Base-by-base conservation (phyloP, 116 monocot genomes). In the Cymodocea nodosa region DNA sequence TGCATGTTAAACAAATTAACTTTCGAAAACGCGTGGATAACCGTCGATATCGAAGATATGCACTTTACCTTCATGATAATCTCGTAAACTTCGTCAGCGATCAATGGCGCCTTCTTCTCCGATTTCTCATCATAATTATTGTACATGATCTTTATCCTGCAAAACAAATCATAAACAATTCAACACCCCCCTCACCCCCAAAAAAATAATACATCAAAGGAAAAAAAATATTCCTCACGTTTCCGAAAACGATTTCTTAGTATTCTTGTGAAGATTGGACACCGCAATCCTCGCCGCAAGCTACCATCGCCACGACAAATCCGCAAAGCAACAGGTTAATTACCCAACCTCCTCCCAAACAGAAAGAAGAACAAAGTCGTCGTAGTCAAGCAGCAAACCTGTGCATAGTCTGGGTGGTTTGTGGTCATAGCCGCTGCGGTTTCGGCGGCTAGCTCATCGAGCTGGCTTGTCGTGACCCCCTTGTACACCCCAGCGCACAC, bases 391-490 rank as follows among this genome's bases (percentile, higher is more conserved):
- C 5, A 54, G 51, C 63, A 82, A 56, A 70, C 95, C 72, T 70
- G 76, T 15, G 97, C 97, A 35, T 97, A 97, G 39, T 97, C 97
- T 11, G 85, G 92, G 71, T 91, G 97, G 68, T 76, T 91, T 10
- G 91, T 78, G 44, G 97, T 97, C 97, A 97, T 80, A 63, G 97
- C 91, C 7, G 97, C 97, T 34, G 97, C 84, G 4, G 97, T 97
- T 80, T 97, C 92, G 2, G 97, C 97, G 11, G 97, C 97, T 16
- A 97, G 88, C 62, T 97, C 97, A 19, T 91, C 97, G n/a, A 97
- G 88, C 82, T 88, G 97, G 61, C 81, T 82, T 30, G 97, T 97
- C 25, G 92, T 97, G 22, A 91, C 92, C 23, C 97, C 97, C 73
- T 91, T 91, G 80, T 97, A 97, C 15, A 97, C 88, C 0, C 97